A percentile compares a stretch with the other conserved stretches of the same genome.
Conservation (phyloP, 164 flowering plant genomes). For the Aristolochia contorta region DNA sequence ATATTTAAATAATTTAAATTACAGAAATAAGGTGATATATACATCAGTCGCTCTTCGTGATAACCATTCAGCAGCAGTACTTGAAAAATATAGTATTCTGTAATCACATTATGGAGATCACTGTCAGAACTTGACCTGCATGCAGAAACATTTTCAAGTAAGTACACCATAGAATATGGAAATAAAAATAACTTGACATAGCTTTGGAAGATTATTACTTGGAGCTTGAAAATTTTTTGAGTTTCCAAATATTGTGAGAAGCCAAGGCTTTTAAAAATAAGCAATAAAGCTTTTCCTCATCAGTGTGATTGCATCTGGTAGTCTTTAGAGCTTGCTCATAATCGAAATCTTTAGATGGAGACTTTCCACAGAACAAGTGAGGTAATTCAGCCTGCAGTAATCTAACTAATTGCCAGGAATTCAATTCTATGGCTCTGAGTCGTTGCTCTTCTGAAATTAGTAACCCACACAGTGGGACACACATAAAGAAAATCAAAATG, state of each 20-base stretch:
- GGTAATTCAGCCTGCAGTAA: constrained; percentile 63
- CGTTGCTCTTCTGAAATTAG: constrained; percentile 39
- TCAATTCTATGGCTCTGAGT: constrained; percentile 68
- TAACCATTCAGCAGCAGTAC: constrained; percentile 70
- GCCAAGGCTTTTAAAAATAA: constrained; percentile 40
- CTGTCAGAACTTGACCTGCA: constrained; percentile 30
- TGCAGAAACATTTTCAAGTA: neutral
- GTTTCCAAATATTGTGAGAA: constrained; percentile 57
- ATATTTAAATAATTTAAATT: neutral
- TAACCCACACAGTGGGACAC: neutral
- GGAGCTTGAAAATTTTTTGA: constrained; percentile 15
- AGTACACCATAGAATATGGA: neutral
- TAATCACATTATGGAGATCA: constrained; percentile 24
- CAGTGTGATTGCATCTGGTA: constrained; percentile 26
- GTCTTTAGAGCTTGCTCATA: constrained; percentile 14
- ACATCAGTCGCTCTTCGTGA: constrained; percentile 81
- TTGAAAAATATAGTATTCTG: constrained; percentile 59
- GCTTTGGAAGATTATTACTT: constrained; percentile 14
- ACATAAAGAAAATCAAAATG: neutral
- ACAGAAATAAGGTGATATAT: constrained; percentile 19
- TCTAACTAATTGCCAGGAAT: constrained; percentile 84
- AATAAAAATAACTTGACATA: neutral
- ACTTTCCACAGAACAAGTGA: constrained; percentile 32
- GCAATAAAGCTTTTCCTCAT: constrained; percentile 40
- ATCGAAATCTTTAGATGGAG: constrained; percentile 17